phyloP scores from a whole-genome alignment of 2,329 filamentous ascomycete species.

The Endothia cerciana region DNA sequence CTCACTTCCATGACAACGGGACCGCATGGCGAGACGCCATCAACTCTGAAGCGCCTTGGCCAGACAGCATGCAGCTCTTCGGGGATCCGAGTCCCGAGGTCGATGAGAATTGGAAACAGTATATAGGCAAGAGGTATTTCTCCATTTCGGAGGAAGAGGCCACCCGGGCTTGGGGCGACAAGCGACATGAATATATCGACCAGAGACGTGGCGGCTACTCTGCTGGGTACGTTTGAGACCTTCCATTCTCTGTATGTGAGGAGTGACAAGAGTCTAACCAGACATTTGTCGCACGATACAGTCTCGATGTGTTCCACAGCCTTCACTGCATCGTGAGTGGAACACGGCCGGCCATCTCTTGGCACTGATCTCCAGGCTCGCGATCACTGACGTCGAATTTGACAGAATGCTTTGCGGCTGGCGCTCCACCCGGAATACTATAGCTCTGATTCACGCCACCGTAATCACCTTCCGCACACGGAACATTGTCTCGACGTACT shows the following conservation, averaged over 20 bases:
- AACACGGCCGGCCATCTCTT: background rate
- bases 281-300: background rate
- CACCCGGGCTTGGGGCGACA: conserved; percentile 17
- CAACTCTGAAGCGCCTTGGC: conserved; percentile 7
- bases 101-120: conserved; percentile 16
- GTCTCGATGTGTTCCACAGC: conserved; percentile 19
- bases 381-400: background rate
- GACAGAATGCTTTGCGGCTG: conserved; percentile 14
- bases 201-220: conserved; percentile 17
- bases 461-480: conserved; percentile 15
- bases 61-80: conserved; percentile 10
- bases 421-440: conserved; percentile 13
- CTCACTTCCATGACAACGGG: conserved; percentile 17
- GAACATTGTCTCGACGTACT: conserved; percentile 27
- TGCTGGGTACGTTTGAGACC: conserved; percentile 6
- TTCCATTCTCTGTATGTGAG: background rate
- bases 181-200: conserved; percentile 19
- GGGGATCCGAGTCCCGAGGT: conserved; percentile 13
- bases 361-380: background rate
- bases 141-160: conserved; percentile 19
- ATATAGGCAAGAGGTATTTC: conserved; percentile 19
- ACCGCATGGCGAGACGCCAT: conserved; percentile 12
- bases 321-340: conserved; percentile 19
- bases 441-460: background rate
- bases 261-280: background rate